Evolutionary conservation across 1,284 basidiomycete genomes (phyloP), one percentile per base, ranked within the genome.

Genomic region (Ustilago nuda): DNA sequence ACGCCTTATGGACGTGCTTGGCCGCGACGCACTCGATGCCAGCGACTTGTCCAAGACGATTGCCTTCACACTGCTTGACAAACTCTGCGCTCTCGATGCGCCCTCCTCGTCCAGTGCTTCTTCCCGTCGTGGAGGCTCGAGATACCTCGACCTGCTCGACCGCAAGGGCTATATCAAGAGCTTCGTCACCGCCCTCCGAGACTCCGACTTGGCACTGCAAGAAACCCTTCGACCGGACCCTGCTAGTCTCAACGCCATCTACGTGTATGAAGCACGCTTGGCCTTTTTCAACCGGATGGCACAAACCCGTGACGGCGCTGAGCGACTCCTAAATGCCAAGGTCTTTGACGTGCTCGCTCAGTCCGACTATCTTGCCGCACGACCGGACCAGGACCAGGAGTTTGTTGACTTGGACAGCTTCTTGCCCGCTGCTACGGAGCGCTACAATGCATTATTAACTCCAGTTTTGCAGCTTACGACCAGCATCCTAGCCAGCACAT

Each of bases 21-120:
- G 93, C 41, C 89, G 94, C 19, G 96, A 99, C 84, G 95, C 94
- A 0, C 92, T 95, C 66, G 95, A 98, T 79, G 95, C 94, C 11
- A 91, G 92, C 35, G 95, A 98, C 84, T 93, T 98, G 0, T 98
- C 95, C 95, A 94, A 95, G 87, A 96, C 95, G 19, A 91, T 95
- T 33, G 92, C 93, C 19, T 96, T 95, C 84, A 92, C 94, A 87
- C 88, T 94, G 6, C 88, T 96, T 56, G 93, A 95, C 84, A 90
- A 92, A 12, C 88, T 95, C 11, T 89, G 92, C 39, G 76, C 79
- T 5, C 79, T 86, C 17, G 83, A 86, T 48, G 66, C 36, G 4
- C 64, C 65, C 12, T 35, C 71, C 27, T 72, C 72, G 77, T 50
- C 57, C 39, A 56, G 75, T 81, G 27, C 76, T 17, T 61, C 66